These are phyloP conservation scores for Rhizopus stolonifer DNA, from an alignment of 371 early-diverging fungal genomes.

Conservation along the genomic window DNA sequence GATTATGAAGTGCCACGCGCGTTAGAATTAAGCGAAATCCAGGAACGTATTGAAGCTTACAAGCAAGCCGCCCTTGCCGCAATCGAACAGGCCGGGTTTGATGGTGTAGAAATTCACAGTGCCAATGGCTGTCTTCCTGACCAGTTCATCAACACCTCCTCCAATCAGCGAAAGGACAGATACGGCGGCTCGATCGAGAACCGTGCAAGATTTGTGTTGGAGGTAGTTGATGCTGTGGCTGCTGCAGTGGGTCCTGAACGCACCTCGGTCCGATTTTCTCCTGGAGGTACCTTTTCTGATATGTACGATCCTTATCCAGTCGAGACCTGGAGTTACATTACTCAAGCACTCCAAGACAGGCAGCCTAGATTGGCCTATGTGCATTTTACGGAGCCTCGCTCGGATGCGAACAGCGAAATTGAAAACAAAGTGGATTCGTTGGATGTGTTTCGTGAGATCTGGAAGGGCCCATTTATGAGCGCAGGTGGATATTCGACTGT, in stretches of 20 bases:
- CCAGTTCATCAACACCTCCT: constrained; percentile 42
- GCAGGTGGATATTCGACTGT: constrained; percentile 20
- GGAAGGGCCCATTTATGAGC: constrained; percentile 26
- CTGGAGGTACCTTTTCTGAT: constrained; percentile 13
- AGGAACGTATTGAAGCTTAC: constrained; percentile 31
- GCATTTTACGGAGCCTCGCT: constrained; percentile 24
- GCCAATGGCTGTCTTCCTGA: constrained; percentile 64
- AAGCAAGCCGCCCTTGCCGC: constrained; percentile 38
- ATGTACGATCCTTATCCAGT: constrained; percentile 20
- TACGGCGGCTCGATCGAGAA: constrained; percentile 61
- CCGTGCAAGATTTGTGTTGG: constrained; percentile 46
- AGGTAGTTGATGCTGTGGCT: constrained; percentile 40
- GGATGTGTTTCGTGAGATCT: constrained; percentile 16
- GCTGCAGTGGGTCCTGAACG: constrained; percentile 21
- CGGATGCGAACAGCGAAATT: neutral
- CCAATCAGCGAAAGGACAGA: constrained; percentile 35
- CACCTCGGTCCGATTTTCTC: constrained; percentile 20
- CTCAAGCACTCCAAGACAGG: constrained; percentile 9
- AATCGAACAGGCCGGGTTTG: constrained; percentile 57
- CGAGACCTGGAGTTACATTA: constrained; percentile 24
- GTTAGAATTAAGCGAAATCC: constrained; percentile 38
- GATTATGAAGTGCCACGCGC: constrained; percentile 16
- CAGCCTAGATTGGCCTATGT: constrained; percentile 21
- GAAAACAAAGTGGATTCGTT: constrained; percentile 16
- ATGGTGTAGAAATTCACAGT: constrained; percentile 65